Conservation (phyloP, 495 filamentous ascomycete species). For the Immersiella caudata region DNA sequence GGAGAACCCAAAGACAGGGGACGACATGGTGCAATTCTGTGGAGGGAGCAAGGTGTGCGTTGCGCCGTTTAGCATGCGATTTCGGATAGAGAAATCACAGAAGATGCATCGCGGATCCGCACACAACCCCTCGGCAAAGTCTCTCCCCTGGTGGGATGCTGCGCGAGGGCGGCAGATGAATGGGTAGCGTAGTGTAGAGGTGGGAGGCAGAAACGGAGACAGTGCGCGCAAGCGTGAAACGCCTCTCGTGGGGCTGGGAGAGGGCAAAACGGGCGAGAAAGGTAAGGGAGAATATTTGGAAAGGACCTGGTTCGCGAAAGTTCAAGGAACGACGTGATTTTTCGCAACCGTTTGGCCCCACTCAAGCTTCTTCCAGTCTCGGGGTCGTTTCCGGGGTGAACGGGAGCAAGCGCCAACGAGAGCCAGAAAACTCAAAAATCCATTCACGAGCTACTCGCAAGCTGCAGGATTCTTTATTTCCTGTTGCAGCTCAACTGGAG, state of each 20-base stretch:
- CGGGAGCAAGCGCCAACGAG: not conserved
- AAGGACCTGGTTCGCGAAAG: not conserved
- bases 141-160: not conserved
- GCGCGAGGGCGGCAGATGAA: not conserved
- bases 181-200: not conserved
- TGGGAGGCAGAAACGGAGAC: not conserved
- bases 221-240: not conserved
- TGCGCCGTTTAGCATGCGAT: constrained; percentile 20
- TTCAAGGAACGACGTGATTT: not conserved
- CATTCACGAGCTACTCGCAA: too few species aligned
- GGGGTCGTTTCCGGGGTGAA: not conserved
- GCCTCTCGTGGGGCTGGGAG: too few species aligned
- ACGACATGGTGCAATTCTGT: constrained; percentile 32
- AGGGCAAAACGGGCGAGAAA: too few species aligned
- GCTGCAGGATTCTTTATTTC: not conserved
- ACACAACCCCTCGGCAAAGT: constrained; percentile 8
- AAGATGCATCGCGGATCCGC: constrained; percentile 28
- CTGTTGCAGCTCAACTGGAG: constrained; percentile 14
- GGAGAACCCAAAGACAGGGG: constrained; percentile 41
- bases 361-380: not conserved
- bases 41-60: not conserved
- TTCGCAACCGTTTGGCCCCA: constrained; percentile 15
- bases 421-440: not conserved
- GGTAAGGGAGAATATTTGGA: too few species aligned
- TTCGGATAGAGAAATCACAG: constrained; percentile 11